Percentiles rank a stretch among this genome's conserved stretches.
Conservation (phyloP, 2,329 filamentous ascomycete genomes). For the Dryadomyces quercus-mongolicae region DNA sequence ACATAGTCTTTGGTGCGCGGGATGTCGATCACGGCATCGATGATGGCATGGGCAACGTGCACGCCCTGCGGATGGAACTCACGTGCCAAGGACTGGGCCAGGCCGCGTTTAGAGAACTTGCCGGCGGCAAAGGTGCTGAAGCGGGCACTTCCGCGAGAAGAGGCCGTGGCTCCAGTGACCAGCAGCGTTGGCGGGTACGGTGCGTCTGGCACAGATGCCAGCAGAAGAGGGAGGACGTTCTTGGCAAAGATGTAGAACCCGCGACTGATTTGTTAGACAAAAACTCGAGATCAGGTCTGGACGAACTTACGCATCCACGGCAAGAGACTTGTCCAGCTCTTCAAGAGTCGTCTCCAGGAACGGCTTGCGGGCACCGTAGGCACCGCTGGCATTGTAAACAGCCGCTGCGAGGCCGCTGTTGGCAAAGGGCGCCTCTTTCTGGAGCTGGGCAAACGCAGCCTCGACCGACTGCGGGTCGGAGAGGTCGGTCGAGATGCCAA, state of each 20-base stretch:
- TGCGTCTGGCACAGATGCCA: conserved; percentile 42
- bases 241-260: conserved; percentile 72
- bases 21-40: conserved; percentile 79
- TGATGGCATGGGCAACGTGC: conserved; percentile 70
- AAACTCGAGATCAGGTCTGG: background rate
- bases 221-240: conserved; percentile 55
- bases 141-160: conserved; percentile 56
- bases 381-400: conserved; percentile 54
- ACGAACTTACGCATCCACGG: conserved; percentile 34
- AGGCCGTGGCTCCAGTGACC: conserved; percentile 79
- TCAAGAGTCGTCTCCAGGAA: conserved; percentile 43
- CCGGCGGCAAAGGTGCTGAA: conserved; percentile 64
- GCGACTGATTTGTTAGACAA: conserved; percentile 25
- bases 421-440: conserved; percentile 36
- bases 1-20: conserved; percentile 48
- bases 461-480: conserved; percentile 37
- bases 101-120: conserved; percentile 67
- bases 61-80: conserved; percentile 79
- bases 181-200: conserved; percentile 66
- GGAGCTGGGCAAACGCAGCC: conserved; percentile 50
- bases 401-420: conserved; percentile 47
- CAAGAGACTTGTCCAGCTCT: conserved; percentile 35
- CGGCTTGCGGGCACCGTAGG: conserved; percentile 36
- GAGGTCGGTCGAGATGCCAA: conserved; percentile 59
- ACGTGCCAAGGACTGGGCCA: conserved; percentile 63